A percentile compares a stretch with the other conserved stretches of the same genome.
Evolutionary conservation across 176 grass and related monocot genomes (phyloP).

Genomic region (Eragrostis nindensis): DNA sequence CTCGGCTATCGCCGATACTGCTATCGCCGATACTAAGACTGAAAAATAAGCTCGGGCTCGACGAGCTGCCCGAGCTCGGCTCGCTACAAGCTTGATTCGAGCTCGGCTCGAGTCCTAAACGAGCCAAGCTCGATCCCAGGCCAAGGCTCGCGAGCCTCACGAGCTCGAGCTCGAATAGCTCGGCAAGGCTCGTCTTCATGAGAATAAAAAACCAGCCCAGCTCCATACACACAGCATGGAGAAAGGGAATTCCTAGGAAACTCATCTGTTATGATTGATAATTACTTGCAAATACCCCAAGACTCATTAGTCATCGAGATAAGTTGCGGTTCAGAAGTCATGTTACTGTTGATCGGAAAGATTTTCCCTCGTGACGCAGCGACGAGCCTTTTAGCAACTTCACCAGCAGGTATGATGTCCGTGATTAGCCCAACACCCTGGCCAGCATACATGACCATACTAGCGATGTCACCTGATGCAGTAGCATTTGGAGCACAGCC

Average conservation of each 20-base stretch:
- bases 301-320: background rate
- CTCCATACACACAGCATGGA: too few species aligned
- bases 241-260: too few species aligned
- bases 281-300: conserved; percentile 15
- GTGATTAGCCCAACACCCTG: conserved; percentile 79
- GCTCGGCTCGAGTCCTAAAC: too few species aligned
- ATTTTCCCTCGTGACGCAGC: conserved; percentile 50
- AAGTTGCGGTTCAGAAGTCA: background rate
- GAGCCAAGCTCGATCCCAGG: too few species aligned
- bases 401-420: conserved; percentile 68
- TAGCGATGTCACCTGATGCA: conserved; percentile 66
- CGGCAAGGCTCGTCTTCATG: too few species aligned
- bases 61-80: too few species aligned
- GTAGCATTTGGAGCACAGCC: conserved; percentile 83
- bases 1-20: background rate
- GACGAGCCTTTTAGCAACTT: conserved; percentile 75
- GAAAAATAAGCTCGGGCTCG: too few species aligned
- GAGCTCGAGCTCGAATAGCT: too few species aligned
- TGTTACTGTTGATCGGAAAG: conserved; percentile 30
- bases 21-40: too few species aligned
- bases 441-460: conserved; percentile 91
- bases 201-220: too few species aligned
- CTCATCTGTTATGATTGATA: conserved; percentile 4
- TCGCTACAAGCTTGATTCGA: too few species aligned
- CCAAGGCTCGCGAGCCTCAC: too few species aligned